phyloP scores from a whole-genome alignment of 495 filamentous ascomycete species.

The Letharia columbiana region DNA sequence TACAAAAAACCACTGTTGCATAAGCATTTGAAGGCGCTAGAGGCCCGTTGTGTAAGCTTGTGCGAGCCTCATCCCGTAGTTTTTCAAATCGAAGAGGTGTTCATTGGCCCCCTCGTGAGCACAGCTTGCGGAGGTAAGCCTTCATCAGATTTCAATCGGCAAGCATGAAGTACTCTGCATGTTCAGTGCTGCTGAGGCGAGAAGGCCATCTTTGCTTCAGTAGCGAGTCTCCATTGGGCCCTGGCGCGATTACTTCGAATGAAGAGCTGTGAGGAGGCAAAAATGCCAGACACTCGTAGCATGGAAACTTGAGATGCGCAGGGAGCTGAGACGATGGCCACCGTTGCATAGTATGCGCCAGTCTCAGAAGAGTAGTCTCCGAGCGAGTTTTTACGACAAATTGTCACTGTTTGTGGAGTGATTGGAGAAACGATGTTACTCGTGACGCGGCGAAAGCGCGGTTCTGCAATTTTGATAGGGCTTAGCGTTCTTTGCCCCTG shows the following conservation, averaged over 20 bases:
- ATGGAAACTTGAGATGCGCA: background rate
- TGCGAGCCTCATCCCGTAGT: background rate
- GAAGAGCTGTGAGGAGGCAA: background rate
- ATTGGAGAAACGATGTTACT: too few relatives aligned
- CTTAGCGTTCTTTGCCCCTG: background rate
- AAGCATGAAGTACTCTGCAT: background rate
- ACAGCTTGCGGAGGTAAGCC: background rate
- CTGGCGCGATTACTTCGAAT: background rate
- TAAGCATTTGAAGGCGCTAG: too few relatives aligned
- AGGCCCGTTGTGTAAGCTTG: too few relatives aligned
- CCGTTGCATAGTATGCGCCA: background rate
- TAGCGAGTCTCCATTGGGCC: background rate
- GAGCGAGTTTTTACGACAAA: background rate
- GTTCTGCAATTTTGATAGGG: conserved; percentile 2
- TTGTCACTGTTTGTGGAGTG: too few relatives aligned
- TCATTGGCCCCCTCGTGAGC: background rate
- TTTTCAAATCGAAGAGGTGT: background rate
- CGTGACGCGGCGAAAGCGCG: background rate
- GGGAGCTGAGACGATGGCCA: background rate
- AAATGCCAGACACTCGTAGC: background rate
- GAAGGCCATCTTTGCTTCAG: background rate
- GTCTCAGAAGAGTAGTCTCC: background rate
- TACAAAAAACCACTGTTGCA: too few relatives aligned
- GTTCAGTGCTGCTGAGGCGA: too few relatives aligned
- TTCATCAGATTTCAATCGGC: background rate